phyloP scores from a whole-genome alignment of 495 filamentous ascomycete species.

The Ramalina intermedia region DNA sequence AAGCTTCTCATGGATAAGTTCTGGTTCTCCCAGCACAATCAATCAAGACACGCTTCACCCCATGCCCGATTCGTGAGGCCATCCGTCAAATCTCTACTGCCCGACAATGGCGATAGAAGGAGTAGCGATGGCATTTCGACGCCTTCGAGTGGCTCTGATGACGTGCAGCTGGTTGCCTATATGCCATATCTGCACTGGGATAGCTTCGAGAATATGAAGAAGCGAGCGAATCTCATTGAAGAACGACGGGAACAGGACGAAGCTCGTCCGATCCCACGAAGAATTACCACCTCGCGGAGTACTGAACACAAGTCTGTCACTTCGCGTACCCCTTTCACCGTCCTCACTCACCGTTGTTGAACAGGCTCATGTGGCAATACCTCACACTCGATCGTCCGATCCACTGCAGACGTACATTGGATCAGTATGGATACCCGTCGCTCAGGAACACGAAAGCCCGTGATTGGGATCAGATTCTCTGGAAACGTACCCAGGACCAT shows the following conservation, averaged over 20 bases:
- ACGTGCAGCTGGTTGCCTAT: conserved; percentile 27
- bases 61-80: conserved; percentile 32
- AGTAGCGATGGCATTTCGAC: conserved; percentile 19
- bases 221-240: conserved; percentile 43
- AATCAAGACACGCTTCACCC: conserved; percentile 32
- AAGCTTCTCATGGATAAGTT: conserved; percentile 34
- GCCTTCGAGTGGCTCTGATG: conserved; percentile 14
- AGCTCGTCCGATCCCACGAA: conserved; percentile 38
- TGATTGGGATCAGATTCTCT: conserved; percentile 58
- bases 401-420: conserved; percentile 48
- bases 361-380: conserved; percentile 46
- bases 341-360: not conserved
- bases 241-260: conserved; percentile 40
- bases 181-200: conserved; percentile 51
- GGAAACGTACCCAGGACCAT: conserved; percentile 44
- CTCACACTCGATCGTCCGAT: conserved; percentile 49
- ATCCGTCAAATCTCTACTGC: conserved; percentile 23
- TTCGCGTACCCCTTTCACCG: not conserved
- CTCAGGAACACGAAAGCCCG: conserved; percentile 45
- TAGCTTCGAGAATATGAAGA: conserved; percentile 44
- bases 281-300: conserved; percentile 36
- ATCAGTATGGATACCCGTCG: conserved; percentile 53
- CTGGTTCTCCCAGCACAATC: conserved; percentile 31
- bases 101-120: conserved; percentile 2
- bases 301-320: conserved; percentile 32